phyloP scores from a whole-genome alignment of 2,329 filamentous ascomycete genomes.

The Neofusicoccum parvum region DNA sequence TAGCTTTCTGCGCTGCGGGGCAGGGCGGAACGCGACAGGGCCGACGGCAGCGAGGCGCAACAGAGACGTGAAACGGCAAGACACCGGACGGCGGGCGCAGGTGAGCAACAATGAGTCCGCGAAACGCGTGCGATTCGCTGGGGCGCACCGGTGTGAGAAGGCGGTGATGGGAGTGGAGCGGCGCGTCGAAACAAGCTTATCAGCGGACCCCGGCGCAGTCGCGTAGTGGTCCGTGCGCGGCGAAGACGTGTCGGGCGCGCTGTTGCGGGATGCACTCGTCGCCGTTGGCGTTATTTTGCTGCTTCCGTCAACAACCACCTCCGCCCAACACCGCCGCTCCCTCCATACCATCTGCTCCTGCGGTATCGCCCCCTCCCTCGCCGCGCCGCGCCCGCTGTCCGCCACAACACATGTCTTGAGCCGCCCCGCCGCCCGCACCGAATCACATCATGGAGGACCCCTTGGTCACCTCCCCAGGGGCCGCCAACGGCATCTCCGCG shows the following conservation, averaged over 20 bases:
- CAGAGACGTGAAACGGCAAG: background rate
- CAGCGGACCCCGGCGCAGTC: background rate
- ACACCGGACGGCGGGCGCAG: background rate
- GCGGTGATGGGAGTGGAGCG: constrained; percentile 16
- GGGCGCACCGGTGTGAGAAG: background rate
- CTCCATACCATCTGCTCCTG: background rate
- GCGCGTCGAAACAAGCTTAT: constrained; percentile 10
- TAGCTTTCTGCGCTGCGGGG: constrained; percentile 3
- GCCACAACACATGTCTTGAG: constrained; percentile 15
- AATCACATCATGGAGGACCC: constrained; percentile 43
- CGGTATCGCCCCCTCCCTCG: constrained; percentile 4
- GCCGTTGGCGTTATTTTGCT: constrained; percentile 7
- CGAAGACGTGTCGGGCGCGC: constrained; percentile 13
- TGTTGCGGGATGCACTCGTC: background rate
- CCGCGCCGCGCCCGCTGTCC: background rate
- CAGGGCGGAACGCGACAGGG: background rate
- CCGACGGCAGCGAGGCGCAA: background rate
- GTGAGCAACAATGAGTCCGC: background rate
- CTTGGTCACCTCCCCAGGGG: constrained; percentile 38
- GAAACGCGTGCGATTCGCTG: background rate
- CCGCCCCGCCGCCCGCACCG: background rate
- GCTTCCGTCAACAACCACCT: constrained; percentile 14
- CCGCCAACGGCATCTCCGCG: constrained; percentile 39
- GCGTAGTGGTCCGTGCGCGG: background rate
- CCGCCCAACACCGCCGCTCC: background rate